Evolutionary conservation across 306 rosid genomes (phyloP), one percentile per base, ranked within the genome.

Genomic region (Vigna radiata): DNA sequence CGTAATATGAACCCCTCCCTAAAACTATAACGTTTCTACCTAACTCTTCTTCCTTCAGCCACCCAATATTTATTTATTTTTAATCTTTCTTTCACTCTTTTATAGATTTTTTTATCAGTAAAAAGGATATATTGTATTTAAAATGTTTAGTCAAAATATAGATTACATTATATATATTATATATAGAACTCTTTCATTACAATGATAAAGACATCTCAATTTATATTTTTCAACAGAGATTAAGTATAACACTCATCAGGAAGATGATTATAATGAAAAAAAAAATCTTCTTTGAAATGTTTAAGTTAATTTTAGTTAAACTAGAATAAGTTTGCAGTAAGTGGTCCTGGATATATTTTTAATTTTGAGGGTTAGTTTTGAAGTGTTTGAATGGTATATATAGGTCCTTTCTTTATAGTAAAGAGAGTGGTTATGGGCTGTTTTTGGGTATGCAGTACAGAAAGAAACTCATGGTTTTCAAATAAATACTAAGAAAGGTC

Each of bases 401-500:
- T 25, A 25, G n/a, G 39, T 52, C 64, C 18, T 43, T 47, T 31
- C 75, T 75, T 75, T 75, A 59, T 50, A 25, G 80, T 50, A 81
- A 74, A 75, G 76, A 46, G 72, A 75, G 56, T 46, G 69, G 48
- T 56, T 68, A 50, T 49, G n/a, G 33, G 16, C 72, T 68, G 76
- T 75, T 81, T 75, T 81, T 39, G 72, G 55, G 43, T 12, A 70
- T 49, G 16, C 27, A 56, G 56, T 46, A 56, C 25, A 81, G 58
- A 75, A 75, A 59, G 72, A 66, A 81, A 56, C 77, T 25, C 66
- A 39, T 68, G 65, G 47, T 60, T 59, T 75, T 75, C 77, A 75
- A 60, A 68, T 75, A 74, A 75, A 67, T 75, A 68, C 77, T 58
- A 59, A 75, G 3, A 81, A 75, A 50, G 77, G 77, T 60, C 43